phyloP scores from a whole-genome alignment of 495 filamentous ascomycete genomes.

The Mytilinidion resinicola region DNA sequence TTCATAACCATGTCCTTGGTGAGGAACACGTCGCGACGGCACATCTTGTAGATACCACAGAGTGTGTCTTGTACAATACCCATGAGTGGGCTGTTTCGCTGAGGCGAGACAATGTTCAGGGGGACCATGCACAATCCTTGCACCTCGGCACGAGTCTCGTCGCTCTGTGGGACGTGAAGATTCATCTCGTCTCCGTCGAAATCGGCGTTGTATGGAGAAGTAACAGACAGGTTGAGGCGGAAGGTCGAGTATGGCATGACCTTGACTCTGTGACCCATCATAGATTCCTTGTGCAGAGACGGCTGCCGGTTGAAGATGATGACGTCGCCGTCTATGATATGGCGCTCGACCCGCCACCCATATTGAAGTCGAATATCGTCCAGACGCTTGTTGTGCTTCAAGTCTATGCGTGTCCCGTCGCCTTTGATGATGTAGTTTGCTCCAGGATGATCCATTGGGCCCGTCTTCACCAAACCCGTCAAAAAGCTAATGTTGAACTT shows the following conservation, averaged over 20 bases:
- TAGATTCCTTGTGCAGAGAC: slow-evolving; percentile 97
- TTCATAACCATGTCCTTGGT: slow-evolving; percentile 90
- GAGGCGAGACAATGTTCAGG: slow-evolving; percentile 93
- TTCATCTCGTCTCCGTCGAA: slow-evolving; percentile 99
- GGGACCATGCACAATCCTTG: slow-evolving; percentile 92
- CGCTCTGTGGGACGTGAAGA: slow-evolving; percentile 93
- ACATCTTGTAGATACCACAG: slow-evolving; percentile 94
- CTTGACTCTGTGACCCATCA: slow-evolving; percentile 97
- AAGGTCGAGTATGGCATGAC: slow-evolving; percentile 99
- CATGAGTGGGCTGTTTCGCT: slow-evolving; percentile 96
- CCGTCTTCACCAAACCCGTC: slow-evolving; percentile 80
- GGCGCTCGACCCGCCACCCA: slow-evolving; percentile 97
- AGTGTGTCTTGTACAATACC: slow-evolving; percentile 98
- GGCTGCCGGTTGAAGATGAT: slow-evolving; percentile 99
- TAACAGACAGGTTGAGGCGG: slow-evolving; percentile 92
- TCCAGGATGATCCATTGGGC: slow-evolving; percentile 88
- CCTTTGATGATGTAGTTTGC: slow-evolving; percentile 91
- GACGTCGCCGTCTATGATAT: slow-evolving; percentile 89
- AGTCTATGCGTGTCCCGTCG: slow-evolving; percentile 86
- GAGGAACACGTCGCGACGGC: slow-evolving; percentile 85
- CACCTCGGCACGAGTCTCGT: slow-evolving; percentile 92
- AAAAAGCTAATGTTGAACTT: slow-evolving; percentile 95
- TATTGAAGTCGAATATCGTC: slow-evolving; percentile 79
- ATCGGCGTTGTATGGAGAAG: slow-evolving; percentile 97
- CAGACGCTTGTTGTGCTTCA: slow-evolving; percentile 82